Evolutionary conservation across 768 basidiomycete species (phyloP), one percentile per base, ranked within the genome.

Genomic region (Mycena crocata): DNA sequence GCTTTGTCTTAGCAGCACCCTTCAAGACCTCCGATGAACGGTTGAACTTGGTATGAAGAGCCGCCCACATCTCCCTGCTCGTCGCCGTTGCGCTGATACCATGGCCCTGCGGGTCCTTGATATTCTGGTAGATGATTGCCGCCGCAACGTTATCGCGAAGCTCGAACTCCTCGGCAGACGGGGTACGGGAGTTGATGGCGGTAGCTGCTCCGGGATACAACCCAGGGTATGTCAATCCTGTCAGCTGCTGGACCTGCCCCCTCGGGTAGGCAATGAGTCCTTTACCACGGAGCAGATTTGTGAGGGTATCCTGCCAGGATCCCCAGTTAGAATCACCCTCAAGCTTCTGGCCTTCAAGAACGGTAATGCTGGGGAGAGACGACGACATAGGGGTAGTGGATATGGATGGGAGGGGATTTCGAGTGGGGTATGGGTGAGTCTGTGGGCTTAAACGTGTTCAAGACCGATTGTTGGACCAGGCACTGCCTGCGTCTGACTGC

Each of bases 111-210:
- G 59, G 66, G 14, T 67, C 59, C 10, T n/a, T n/a, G 17, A 67
- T 34, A 17, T 67, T 67, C 59, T 62, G 59, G 39, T 49, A 67
- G 17, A 67, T 31, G n/a, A 57, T 55, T 1, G 52, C 26, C 2
- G 24, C 44, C 0, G 35, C 39, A 2, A 46, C 24, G 13, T 19
- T 21, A n/a, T n/a, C n/a, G n/a, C n/a, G n/a, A n/a, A n/a, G n/a
- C n/a, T n/a, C n/a, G n/a, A n/a, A n/a, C n/a, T 67, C 66, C 26
- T 67, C 66, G 30, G 28, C 7, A 5, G 59, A 57, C 2, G 66
- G 66, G 10, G 26, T 30, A 15, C 26, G 24, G 28, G 66, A 61
- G 30, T 67, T 62, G 8, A 37, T 37, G 10, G 35, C n/a, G n/a
- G n/a, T n/a, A n/a, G n/a, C n/a, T n/a, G n/a, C n/a, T n/a, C n/a